These are phyloP conservation scores for Capsicum chinense DNA, from an alignment of 257 asterid species.

Conservation along the genomic window DNA sequence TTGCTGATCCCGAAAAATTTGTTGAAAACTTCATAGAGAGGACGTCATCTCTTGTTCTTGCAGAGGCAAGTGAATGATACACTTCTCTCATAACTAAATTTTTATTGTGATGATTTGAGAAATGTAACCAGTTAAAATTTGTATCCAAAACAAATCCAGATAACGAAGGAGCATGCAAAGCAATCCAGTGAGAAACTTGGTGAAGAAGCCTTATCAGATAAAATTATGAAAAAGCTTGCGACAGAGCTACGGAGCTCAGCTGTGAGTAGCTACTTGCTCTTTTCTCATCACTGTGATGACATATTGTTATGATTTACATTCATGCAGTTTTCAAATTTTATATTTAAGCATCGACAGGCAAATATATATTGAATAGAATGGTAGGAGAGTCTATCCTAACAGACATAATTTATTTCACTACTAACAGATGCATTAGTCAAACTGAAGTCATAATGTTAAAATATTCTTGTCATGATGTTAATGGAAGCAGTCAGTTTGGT, in stretches of 20 bases:
- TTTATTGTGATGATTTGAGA: not conserved
- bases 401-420: not conserved
- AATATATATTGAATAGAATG: not conserved
- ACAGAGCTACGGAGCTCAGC: constrained; percentile 59
- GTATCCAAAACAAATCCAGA: constrained; percentile 34
- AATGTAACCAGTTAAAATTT: constrained; percentile 35
- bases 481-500: not conserved
- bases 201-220: constrained; percentile 37
- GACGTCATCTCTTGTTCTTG: constrained; percentile 51
- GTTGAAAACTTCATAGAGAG: constrained; percentile 64
- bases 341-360: not conserved
- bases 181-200: constrained; percentile 47
- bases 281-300: not conserved
- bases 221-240: constrained; percentile 51
- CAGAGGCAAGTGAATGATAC: constrained; percentile 49
- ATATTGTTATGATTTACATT: not conserved
- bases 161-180: constrained; percentile 46
- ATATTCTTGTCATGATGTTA: not conserved
- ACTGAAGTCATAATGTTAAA: not conserved
- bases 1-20: constrained; percentile 66
- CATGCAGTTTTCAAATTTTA: not conserved
- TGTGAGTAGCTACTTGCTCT: constrained; percentile 46
- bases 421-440: not conserved
- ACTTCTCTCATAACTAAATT: not conserved
- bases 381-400: not conserved